Percentiles rank a stretch among this genome's conserved stretches.
phyloP scores from a whole-genome alignment of 2,329 filamentous ascomycete genomes.

The Pestalotiopsis sp. region DNA sequence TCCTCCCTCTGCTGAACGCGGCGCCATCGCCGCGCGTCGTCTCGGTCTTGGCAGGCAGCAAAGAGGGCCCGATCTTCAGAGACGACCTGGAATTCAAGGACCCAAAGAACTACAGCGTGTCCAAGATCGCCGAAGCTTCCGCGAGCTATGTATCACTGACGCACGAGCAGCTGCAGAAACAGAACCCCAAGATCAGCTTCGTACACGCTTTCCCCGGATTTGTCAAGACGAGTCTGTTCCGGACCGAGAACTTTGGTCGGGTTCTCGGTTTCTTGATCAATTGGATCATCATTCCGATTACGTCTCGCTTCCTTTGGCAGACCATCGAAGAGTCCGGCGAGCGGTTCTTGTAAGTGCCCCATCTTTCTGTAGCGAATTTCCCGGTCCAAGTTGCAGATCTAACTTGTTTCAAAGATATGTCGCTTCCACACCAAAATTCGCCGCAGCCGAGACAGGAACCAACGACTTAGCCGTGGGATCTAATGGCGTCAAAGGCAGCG shows the following conservation, averaged over 20 bases:
- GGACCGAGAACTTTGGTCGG: neutral
- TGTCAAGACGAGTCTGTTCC: neutral
- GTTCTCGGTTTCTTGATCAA: slow-evolving; percentile 5
- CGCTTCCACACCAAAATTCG: neutral
- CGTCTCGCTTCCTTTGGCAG: slow-evolving; percentile 1
- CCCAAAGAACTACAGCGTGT: slow-evolving; percentile 1
- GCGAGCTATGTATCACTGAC: slow-evolving; percentile 5
- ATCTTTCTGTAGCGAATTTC: too few relatives aligned
- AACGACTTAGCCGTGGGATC: neutral
- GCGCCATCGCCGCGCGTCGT: slow-evolving; percentile 6
- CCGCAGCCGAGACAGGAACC: neutral
- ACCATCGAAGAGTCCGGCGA: neutral
- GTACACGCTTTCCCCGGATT: slow-evolving; percentile 9
- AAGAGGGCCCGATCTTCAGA: neutral
- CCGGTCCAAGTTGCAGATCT: too few relatives aligned
- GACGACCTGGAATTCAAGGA: slow-evolving; percentile 4
- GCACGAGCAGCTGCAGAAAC: slow-evolving; percentile 2
- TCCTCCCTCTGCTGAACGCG: neutral
- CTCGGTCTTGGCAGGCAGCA: neutral
- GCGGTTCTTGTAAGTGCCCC: slow-evolving; percentile 2
- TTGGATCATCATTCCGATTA: neutral
- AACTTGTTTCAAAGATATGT: neutral
- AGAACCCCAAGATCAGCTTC: slow-evolving; percentile 4
- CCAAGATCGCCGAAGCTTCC: neutral
- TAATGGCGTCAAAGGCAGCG: neutral